A percentile compares a stretch with the other conserved stretches of the same genome.
Evolutionary conservation across 768 basidiomycete genomes (phyloP).

Genomic region (Boletus tomentosulus): DNA sequence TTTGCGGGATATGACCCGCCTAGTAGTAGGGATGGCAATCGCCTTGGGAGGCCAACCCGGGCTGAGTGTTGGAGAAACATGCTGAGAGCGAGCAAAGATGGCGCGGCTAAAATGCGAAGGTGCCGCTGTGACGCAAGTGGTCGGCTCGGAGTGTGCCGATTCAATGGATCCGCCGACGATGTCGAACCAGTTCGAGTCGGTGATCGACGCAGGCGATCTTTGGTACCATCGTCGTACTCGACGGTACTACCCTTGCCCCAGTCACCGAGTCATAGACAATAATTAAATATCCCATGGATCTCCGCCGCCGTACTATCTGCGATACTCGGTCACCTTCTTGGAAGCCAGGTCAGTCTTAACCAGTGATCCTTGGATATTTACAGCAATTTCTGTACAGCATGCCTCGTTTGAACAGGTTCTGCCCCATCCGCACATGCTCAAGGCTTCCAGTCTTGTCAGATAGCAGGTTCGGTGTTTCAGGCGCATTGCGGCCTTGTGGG

Average conservation of each 20-base stretch:
- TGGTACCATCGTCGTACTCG: too few species aligned
- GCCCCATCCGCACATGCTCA: neutral
- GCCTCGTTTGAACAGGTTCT: neutral
- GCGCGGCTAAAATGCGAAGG: neutral
- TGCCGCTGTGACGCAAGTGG: neutral
- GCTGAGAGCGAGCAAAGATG: neutral
- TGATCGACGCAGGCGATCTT: neutral
- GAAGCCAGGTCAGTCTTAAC: neutral
- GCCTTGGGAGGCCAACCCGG: neutral
- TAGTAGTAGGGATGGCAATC: too few species aligned
- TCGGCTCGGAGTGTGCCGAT: neutral
- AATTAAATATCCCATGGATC: neutral
- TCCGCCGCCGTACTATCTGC: neutral
- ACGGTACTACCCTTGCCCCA: neutral
- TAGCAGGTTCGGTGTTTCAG: neutral
- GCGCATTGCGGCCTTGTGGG: neutral
- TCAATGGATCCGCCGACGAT: neutral
- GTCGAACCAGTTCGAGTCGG: neutral
- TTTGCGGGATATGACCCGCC: neutral
- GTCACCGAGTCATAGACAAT: neutral
- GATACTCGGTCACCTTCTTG: neutral
- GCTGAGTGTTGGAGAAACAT: constrained; percentile 6
- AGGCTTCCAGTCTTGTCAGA: neutral
- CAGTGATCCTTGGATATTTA: neutral
- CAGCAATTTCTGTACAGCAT: neutral